Percentiles rank a stretch among this genome's conserved stretches.
Evolutionary conservation across 1,139 yeast genomes (phyloP).

Genomic region (Lodderomyces orthopsilosis): DNA sequence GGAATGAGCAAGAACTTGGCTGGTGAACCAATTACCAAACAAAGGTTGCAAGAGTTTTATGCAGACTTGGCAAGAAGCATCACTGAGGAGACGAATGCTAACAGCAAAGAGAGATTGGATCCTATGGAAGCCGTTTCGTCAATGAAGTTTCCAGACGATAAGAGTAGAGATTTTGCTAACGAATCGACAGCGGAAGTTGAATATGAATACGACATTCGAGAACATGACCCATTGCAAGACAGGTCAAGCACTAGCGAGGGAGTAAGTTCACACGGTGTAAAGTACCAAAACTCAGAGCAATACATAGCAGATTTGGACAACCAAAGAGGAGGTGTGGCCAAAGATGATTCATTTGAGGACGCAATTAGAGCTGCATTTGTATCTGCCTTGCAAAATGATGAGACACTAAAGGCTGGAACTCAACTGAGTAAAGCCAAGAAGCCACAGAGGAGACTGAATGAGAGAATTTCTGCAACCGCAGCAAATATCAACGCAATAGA

Average conservation of each 20-base stretch:
- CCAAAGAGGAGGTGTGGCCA: background rate
- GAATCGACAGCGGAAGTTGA: background rate
- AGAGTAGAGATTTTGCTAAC: no score
- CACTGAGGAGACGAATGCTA: constrained; percentile 11
- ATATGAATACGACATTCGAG: constrained; percentile 23
- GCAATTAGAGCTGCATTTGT: background rate
- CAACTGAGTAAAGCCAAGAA: no score
- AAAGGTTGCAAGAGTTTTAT: constrained; percentile 18
- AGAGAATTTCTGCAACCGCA: background rate
- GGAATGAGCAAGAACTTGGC: constrained; percentile 13
- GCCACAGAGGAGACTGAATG: background rate
- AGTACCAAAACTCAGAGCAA: constrained; percentile 24
- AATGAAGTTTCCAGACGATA: no score
- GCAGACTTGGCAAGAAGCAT: constrained; percentile 20
- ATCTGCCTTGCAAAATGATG: background rate
- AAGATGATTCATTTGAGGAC: background rate
- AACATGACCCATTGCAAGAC: constrained; percentile 16
- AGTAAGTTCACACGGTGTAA: background rate
- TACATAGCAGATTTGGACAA: constrained; percentile 16
- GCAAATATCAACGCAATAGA: background rate
- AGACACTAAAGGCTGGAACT: background rate
- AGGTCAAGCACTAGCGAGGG: background rate
- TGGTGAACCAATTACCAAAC: constrained; percentile 6
- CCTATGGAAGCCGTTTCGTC: background rate
- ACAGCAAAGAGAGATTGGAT: background rate